Percentiles rank a stretch among this genome's conserved stretches.
These are phyloP conservation scores for Mrakiaceae sp. DNA, from an alignment of 1,284 basidiomycete species.

Conservation along the genomic window DNA sequence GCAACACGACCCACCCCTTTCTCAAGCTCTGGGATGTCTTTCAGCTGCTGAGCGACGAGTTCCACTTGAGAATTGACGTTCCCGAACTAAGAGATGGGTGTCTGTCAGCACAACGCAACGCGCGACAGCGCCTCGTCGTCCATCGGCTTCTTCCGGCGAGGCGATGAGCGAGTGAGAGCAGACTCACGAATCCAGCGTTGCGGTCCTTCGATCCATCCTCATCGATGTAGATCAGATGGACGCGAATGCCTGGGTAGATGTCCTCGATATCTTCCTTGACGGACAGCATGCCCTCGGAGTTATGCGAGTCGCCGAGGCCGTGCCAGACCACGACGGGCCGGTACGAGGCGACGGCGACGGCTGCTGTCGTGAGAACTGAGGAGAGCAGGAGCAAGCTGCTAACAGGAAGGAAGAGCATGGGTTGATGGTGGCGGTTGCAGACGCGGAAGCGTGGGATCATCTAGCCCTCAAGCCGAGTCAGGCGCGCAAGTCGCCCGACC, in stretches of 20 bases:
- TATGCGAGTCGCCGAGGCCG: conserved; percentile 60
- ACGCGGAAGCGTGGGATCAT: too few relatives aligned
- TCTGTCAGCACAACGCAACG: not conserved
- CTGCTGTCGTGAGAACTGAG: too few relatives aligned
- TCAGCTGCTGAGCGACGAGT: conserved; percentile 55
- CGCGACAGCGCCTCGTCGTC: not conserved
- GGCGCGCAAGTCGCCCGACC: too few relatives aligned
- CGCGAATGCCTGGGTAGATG: conserved; percentile 70
- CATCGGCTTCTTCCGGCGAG: not conserved
- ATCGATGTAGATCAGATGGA: conserved; percentile 68
- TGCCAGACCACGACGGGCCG: conserved; percentile 90
- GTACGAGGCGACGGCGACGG: conserved; percentile 13
- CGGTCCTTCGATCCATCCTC: conserved; percentile 57
- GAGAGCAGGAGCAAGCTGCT: too few relatives aligned
- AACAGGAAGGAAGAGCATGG: too few relatives aligned
- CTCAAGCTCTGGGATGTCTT: conserved; percentile 53
- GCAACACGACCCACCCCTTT: conserved; percentile 38
- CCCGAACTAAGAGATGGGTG: conserved; percentile 50
- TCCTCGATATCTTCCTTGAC: conserved; percentile 56
- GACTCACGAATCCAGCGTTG: conserved; percentile 50
- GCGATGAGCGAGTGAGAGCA: conserved; percentile 34
- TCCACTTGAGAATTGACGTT: conserved; percentile 62
- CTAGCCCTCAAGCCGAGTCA: too few relatives aligned
- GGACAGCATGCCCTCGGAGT: conserved; percentile 32
- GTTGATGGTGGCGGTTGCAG: too few relatives aligned